Conservation (phyloP, 306 rosid genomes). For the Begonia loranthoides region DNA sequence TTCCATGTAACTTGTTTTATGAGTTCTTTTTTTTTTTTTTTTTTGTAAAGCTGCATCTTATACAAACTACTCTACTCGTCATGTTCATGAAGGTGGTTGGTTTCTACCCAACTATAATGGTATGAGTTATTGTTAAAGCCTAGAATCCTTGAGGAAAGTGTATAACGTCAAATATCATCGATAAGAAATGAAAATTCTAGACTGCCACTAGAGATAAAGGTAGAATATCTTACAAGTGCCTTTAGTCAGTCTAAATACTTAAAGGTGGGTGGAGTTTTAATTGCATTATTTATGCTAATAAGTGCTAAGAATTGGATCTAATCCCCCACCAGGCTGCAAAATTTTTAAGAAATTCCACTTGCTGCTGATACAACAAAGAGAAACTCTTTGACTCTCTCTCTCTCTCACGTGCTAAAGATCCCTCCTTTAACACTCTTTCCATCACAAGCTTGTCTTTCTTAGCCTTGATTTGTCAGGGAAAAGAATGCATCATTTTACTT, state of each 20-base stretch:
- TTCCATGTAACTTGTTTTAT: too few species aligned
- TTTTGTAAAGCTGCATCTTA: too few species aligned
- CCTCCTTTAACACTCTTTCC: slow-evolving; percentile 10
- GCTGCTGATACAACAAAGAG: slow-evolving; percentile 10
- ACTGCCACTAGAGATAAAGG: neutral
- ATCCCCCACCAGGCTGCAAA: slow-evolving; percentile 44
- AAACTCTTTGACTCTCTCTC: neutral
- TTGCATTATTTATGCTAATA: slow-evolving; percentile 4
- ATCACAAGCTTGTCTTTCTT: slow-evolving; percentile 5
- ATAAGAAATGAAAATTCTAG: neutral
- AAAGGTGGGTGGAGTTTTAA: slow-evolving; percentile 1
- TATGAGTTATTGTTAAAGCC: too few species aligned
- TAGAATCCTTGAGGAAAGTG: neutral
- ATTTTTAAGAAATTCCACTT: slow-evolving; percentile 23
- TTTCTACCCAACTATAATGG: too few species aligned
- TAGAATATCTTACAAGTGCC: neutral
- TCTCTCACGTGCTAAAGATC: neutral
- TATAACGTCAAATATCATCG: neutral
- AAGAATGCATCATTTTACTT: slow-evolving; percentile 34
- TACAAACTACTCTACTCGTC: too few species aligned
- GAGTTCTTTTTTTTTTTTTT: too few species aligned
- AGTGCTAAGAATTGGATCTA: slow-evolving; percentile 39
- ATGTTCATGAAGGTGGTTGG: too few species aligned
- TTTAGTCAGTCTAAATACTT: neutral
- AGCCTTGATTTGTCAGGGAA: slow-evolving; percentile 4